Evolutionary conservation across 169 alveolate genomes (phyloP), one percentile per base, ranked within the genome.

Genomic region (Plasmodium fragile): DNA sequence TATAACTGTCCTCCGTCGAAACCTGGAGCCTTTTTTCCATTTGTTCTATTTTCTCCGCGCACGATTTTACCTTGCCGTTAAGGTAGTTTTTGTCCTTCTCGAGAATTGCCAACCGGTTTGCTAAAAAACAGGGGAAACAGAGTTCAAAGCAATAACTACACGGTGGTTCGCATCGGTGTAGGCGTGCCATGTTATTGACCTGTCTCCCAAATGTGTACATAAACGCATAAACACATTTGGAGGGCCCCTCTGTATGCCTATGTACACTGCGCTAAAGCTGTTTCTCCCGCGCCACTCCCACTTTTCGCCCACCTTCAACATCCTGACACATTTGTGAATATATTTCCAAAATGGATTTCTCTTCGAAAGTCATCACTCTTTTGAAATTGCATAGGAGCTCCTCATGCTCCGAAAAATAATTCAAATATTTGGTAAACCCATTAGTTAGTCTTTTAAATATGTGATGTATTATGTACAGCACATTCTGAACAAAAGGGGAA

Each of bases 331-430:
- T 85, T n/a, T 25, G 30, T 3, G 39, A 32, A 73, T 85, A 85
- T 32, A 85, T 75, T 34, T 49, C 79, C 22, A 85, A 73, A 5
- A 85, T 2, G 25, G 34, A 22, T 85, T 41, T 85, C 69, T 77
- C 84, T 53, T 85, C 83, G 80, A 49, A 85, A 52, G 70, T 49
- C 53, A 85, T 85, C 36, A 85, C 80, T 39, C 69, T 30, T 49
- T 30, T 85, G 43, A 75, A 85, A 32, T 7, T 49, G 13, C 5
- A 22, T 3, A 52, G 11, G 39, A 75, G 32, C 3, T 34, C 71
- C 41, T 52, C 43, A 28, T 34, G 75, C 32, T 85, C 72, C 43
- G 34, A 73, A 53, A 85, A 73, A 32, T 73, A 69, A 34, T 30
- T 52, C 28, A 85, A 53, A 85, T 73, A 30, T 22, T 73, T 43